Conservation (phyloP, 306 rosid species). For the Cucurbita ficifolia region DNA sequence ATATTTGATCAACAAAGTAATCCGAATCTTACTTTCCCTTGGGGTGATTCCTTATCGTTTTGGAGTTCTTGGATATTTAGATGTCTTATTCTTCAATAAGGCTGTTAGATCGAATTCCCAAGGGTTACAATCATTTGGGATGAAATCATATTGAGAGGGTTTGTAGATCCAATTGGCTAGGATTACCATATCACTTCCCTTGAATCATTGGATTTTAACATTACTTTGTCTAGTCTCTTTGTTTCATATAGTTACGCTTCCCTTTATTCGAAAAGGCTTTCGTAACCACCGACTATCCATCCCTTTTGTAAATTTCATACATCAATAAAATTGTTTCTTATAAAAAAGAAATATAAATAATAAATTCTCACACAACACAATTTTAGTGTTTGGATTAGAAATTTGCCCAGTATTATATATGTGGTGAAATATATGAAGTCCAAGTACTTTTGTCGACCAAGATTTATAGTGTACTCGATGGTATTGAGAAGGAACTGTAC, state of each 20-base stretch:
- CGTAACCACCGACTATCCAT: neutral
- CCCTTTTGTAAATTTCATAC: neutral
- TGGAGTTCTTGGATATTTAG: too few relatives aligned
- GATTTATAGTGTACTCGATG: neutral
- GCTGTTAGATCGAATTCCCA: too few relatives aligned
- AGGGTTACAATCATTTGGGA: too few relatives aligned
- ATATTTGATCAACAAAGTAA: too few relatives aligned
- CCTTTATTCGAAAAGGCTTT: neutral
- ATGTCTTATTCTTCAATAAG: too few relatives aligned
- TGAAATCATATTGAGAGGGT: too few relatives aligned
- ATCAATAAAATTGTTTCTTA: too few relatives aligned
- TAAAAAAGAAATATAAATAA: neutral
- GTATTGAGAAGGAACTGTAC: conserved; percentile 25
- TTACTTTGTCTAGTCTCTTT: neutral
- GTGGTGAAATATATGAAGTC: neutral
- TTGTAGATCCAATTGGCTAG: too few relatives aligned
- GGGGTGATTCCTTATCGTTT: too few relatives aligned
- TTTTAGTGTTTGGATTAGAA: neutral
- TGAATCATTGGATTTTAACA: neutral
- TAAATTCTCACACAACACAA: neutral
- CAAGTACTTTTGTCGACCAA: neutral
- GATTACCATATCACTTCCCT: too few relatives aligned
- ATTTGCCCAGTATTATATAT: neutral
- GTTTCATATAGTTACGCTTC: neutral
- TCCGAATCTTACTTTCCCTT: too few relatives aligned